Base-by-base conservation (phyloP, 2,329 filamentous ascomycete species). In the Neonectria coccinea region DNA sequence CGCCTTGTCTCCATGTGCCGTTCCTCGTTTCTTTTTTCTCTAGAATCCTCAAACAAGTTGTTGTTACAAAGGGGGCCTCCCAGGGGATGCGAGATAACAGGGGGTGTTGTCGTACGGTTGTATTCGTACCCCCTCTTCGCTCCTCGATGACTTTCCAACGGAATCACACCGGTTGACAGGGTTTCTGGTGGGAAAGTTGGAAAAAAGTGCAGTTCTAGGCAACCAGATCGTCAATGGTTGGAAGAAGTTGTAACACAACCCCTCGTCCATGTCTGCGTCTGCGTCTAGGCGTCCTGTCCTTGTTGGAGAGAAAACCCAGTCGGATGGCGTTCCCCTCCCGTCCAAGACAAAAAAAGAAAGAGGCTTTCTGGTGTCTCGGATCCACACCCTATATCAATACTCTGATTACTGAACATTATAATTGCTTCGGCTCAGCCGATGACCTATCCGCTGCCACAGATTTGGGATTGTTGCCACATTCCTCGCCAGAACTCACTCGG, bases 391-490 rank as follows among this genome's bases (percentile, higher is more conserved):
- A 27, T n/a, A 20, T 20, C 2, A 29, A 29, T 25, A 25, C 1
- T 10, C 12, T 22, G 48, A 51, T 51, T 51, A 51, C 48, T 51
- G 48, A 51, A 20, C 48, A 50, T 18, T 10, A 18, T 50, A 14
- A 51, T 33, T 22, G 11, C 48, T 33, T 51, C 10, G 12, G 27
- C 10, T 51, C 27, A n/a, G n/a, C 18, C 48, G 11, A 27, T 36
- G n/a, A 16, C 22, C 9, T 25, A 25, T 12, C 29, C n/a, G 10
- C 29, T 51, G n/a, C 48, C 27, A 22, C 27, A 51, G 48, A 22
- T 16, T 14, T 20, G 27, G 48, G 48, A 20, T 8, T 12, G 18
- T 10, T 25, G 10, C 12, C 42, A 25, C 47, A 51, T 51, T 51
- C 47, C 47, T 51, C 6, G 9, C 27, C 11, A n/a, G 16, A 51